phyloP scores from a whole-genome alignment of 441 rosid species.

The Raphanus hybrid region DNA sequence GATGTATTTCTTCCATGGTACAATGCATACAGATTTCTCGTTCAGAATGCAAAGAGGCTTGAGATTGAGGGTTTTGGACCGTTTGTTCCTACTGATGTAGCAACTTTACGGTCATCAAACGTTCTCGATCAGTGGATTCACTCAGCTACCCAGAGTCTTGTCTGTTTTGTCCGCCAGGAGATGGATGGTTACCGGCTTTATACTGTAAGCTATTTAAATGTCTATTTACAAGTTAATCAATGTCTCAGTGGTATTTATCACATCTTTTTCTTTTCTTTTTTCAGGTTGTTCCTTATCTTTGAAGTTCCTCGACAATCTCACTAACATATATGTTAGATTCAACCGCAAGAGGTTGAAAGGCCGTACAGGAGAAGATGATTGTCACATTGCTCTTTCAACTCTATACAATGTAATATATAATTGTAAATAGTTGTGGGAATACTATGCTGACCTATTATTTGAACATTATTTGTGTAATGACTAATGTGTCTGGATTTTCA shows the following conservation, averaged over 20 bases:
- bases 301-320: constrained; percentile 63
- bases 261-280: constrained; percentile 9
- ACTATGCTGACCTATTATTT: constrained; percentile 20
- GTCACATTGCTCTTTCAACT: constrained; percentile 45
- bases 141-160: constrained; percentile 98
- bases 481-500: constrained; percentile 42
- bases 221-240: neutral
- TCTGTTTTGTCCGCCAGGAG: constrained; percentile 82
- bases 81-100: constrained; percentile 54
- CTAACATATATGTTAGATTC: constrained; percentile 93
- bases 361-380: constrained; percentile 92
- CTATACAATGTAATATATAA: constrained; percentile 72
- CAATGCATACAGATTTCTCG: too few species aligned
- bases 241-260: neutral
- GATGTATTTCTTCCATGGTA: too few species aligned
- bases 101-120: constrained; percentile 76
- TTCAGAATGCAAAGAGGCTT: too few species aligned
- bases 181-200: constrained; percentile 96
- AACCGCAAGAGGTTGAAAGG: constrained; percentile 98
- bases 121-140: constrained; percentile 99
- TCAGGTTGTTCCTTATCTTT: constrained; percentile 88
- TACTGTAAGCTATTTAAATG: constrained; percentile 63
- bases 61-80: too few species aligned
- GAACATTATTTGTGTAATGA: neutral
- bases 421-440: constrained; percentile 11